Evolutionary conservation across 805 yeast species (phyloP).

Genomic region (Ogataea paradorogensis): DNA sequence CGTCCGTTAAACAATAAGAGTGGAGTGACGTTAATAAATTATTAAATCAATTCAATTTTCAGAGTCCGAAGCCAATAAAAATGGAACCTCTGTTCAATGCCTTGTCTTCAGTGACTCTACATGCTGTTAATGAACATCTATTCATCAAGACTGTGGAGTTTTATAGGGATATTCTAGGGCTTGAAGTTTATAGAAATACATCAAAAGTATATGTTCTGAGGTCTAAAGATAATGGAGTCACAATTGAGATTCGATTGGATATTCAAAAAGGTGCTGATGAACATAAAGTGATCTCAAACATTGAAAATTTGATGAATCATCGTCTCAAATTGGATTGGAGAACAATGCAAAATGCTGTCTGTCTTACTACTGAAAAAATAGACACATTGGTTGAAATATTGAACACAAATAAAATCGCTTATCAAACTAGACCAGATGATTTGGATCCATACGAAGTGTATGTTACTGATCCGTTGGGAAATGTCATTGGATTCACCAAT

Average conservation of each 20-base stretch:
- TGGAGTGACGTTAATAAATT: slow-evolving; percentile 8
- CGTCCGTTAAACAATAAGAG: slow-evolving; percentile 7
- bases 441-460: slow-evolving; percentile 73
- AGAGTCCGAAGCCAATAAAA: slow-evolving; percentile 15
- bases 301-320: slow-evolving; percentile 29
- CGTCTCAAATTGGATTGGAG: slow-evolving; percentile 46
- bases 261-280: slow-evolving; percentile 26
- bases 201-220: slow-evolving; percentile 31
- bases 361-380: slow-evolving; percentile 46
- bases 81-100: slow-evolving; percentile 50
- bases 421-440: slow-evolving; percentile 68
- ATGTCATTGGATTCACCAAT: slow-evolving; percentile 74
- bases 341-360: slow-evolving; percentile 41
- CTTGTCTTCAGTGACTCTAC: slow-evolving; percentile 48
- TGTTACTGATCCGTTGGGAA: slow-evolving; percentile 81
- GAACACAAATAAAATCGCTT: slow-evolving; percentile 31
- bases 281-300: slow-evolving; percentile 26
- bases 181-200: slow-evolving; percentile 31
- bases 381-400: slow-evolving; percentile 37
- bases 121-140: slow-evolving; percentile 47
- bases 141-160: slow-evolving; percentile 50
- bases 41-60: background rate
- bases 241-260: slow-evolving; percentile 27
- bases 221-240: slow-evolving; percentile 22
- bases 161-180: slow-evolving; percentile 48